phyloP scores from a whole-genome alignment of 2,329 filamentous ascomycete species.

The Beauveria asiatica region DNA sequence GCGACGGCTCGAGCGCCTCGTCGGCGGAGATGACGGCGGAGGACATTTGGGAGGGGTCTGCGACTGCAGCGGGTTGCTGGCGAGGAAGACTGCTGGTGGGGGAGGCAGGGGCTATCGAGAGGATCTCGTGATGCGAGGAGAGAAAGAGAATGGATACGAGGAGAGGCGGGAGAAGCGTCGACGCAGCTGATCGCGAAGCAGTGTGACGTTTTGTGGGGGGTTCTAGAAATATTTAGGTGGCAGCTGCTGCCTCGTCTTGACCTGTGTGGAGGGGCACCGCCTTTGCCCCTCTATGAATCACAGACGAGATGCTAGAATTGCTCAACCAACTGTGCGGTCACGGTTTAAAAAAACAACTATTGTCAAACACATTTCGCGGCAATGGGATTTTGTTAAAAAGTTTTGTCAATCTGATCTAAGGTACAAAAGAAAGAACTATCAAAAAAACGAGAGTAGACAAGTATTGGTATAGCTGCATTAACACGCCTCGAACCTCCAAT shows the following conservation, averaged over 20 bases:
- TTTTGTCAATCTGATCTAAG: too few relatives aligned
- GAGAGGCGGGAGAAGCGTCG: background rate
- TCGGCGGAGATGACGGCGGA: conserved; percentile 39
- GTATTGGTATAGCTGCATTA: too few relatives aligned
- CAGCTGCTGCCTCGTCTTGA: background rate
- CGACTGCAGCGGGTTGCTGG: background rate
- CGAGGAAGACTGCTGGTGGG: background rate
- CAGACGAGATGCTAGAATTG: too few relatives aligned
- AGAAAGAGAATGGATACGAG: background rate
- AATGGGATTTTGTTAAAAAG: too few relatives aligned
- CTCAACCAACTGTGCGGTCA: too few relatives aligned
- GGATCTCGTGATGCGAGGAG: too few relatives aligned
- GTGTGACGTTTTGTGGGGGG: background rate
- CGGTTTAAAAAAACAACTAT: too few relatives aligned
- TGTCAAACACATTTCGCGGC: too few relatives aligned
- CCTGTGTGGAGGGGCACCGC: background rate
- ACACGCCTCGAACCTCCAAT: too few relatives aligned
- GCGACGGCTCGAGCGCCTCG: conserved; percentile 79
- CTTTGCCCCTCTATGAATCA: conserved; percentile 13
- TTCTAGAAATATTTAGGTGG: background rate
- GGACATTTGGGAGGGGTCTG: conserved; percentile 25
- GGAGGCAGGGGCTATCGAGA: background rate
- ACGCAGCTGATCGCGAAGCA: background rate
- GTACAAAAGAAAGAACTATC: too few relatives aligned
- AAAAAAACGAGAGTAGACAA: too few relatives aligned